A percentile compares a stretch with the other conserved stretches of the same genome.
phyloP scores from a whole-genome alignment of 225 moss, liverwort and hornwort species.

The Sphagnum contortum region DNA sequence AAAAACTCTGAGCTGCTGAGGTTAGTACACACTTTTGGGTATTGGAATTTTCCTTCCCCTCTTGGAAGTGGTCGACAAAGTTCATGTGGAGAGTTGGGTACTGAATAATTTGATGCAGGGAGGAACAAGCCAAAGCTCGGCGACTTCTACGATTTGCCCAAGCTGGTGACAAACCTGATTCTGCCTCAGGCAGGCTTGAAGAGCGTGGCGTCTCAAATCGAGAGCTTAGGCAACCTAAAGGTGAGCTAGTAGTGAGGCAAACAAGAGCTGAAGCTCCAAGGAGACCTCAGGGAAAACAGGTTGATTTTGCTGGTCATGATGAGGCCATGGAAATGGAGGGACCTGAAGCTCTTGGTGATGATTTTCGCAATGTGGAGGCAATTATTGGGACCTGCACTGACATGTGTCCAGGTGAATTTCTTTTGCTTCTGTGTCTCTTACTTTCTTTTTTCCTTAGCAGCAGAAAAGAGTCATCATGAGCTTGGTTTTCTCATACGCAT shows the following conservation, averaged over 20 bases:
- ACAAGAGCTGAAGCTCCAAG: constrained; percentile 7
- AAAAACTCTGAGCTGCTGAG: constrained; percentile 35
- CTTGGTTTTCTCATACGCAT: no score
- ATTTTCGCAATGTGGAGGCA: constrained; percentile 53
- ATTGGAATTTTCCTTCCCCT: no score
- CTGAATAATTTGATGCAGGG: constrained; percentile 15
- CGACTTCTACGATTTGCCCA: constrained; percentile 43
- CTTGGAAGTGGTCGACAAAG: no score
- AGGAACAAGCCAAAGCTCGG: constrained; percentile 48
- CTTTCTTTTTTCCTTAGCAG: no score
- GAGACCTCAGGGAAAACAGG: constrained; percentile 9
- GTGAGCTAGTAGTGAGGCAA: constrained; percentile 4
- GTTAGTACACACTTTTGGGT: constrained; percentile 12
- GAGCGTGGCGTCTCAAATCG: constrained; percentile 18
- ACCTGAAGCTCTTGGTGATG: constrained; percentile 29
- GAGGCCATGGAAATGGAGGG: constrained; percentile 55
- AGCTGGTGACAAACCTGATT: constrained; percentile 26
- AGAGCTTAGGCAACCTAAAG: constrained; percentile 26
- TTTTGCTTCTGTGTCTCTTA: background rate
- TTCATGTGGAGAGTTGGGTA: constrained; percentile 20
- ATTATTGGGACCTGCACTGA: constrained; percentile 85
- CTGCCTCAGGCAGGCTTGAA: constrained; percentile 22
- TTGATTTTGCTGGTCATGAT: constrained; percentile 19
- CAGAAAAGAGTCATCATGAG: no score
- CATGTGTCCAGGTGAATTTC: constrained; percentile 76